phyloP scores from a whole-genome alignment of 208 protist genomes.

The Acanthamoeba polyphaga region DNA sequence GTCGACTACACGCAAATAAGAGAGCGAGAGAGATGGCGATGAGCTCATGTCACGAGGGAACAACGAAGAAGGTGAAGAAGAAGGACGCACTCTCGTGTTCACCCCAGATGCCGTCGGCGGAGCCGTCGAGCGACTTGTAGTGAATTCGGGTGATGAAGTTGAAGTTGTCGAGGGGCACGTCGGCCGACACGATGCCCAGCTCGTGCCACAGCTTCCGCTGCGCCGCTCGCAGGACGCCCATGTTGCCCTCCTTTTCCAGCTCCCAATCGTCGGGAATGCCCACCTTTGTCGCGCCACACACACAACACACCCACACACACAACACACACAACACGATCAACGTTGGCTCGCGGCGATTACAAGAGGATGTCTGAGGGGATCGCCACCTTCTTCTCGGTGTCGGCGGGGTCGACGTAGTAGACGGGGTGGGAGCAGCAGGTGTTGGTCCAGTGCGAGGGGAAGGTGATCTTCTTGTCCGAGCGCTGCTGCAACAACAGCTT shows the following conservation, averaged over 20 bases:
- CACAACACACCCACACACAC: neutral
- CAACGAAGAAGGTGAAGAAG: neutral
- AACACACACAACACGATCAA: neutral
- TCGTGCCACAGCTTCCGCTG: conserved; percentile 92
- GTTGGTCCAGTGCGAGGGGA: conserved; percentile 92
- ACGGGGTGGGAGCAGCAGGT: conserved; percentile 93
- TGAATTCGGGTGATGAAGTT: conserved; percentile 90
- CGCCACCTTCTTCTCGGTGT: conserved; percentile 71
- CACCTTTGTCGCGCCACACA: neutral
- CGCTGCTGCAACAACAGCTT: conserved; percentile 92
- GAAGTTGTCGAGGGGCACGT: conserved; percentile 84
- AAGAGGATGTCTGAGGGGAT: neutral
- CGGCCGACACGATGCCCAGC: conserved; percentile 88
- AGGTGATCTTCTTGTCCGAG: conserved; percentile 92
- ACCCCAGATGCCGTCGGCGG: conserved; percentile 84
- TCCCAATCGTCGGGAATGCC: conserved; percentile 62
- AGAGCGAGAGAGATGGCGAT: neutral
- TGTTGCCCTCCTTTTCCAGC: conserved; percentile 17
- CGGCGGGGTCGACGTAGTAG: conserved; percentile 74
- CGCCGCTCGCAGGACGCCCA: conserved; percentile 88
- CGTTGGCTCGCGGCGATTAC: neutral
- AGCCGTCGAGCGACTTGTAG: conserved; percentile 88
- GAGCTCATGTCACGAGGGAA: neutral
- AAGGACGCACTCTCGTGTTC: conserved; percentile 91
- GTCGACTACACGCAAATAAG: conserved; percentile 80